Percentiles rank a stretch among this genome's conserved stretches.
Conservation (phyloP, 768 basidiomycete genomes). For the Xerocomellus amylosporus region DNA sequence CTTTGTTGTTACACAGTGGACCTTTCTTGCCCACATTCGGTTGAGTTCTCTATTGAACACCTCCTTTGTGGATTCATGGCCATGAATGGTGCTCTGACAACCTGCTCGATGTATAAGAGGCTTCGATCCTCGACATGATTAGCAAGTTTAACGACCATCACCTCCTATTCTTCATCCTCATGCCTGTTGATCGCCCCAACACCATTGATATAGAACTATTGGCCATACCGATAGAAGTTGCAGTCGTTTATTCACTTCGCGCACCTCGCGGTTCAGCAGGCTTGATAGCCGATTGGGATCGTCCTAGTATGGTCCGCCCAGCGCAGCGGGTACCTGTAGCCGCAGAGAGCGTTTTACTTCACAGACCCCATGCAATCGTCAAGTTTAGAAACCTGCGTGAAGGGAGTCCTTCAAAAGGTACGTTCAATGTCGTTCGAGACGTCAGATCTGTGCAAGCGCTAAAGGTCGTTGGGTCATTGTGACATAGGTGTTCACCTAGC, state of each 20-base stretch:
- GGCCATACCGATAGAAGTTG: neutral
- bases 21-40: neutral
- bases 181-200: neutral
- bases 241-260: neutral
- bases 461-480: neutral
- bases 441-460: neutral
- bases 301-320: neutral
- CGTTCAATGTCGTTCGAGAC: neutral
- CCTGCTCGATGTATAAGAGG: slow-evolving; percentile 4
- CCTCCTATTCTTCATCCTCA: neutral
- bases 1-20: slow-evolving; percentile 1
- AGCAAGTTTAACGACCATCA: neutral
- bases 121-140: neutral
- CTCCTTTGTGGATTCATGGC: neutral
- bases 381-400: slow-evolving; percentile 1
- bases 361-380: neutral
- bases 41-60: neutral
- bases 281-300: neutral
- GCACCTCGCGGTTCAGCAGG: neutral
- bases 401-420: neutral
- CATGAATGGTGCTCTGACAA: neutral
- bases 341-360: neutral
- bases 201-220: neutral
- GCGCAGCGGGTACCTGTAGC: neutral
- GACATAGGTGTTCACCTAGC: neutral